These are phyloP conservation scores for Hura crepitans DNA, from an alignment of 441 rosid genomes.

Conservation along the genomic window DNA sequence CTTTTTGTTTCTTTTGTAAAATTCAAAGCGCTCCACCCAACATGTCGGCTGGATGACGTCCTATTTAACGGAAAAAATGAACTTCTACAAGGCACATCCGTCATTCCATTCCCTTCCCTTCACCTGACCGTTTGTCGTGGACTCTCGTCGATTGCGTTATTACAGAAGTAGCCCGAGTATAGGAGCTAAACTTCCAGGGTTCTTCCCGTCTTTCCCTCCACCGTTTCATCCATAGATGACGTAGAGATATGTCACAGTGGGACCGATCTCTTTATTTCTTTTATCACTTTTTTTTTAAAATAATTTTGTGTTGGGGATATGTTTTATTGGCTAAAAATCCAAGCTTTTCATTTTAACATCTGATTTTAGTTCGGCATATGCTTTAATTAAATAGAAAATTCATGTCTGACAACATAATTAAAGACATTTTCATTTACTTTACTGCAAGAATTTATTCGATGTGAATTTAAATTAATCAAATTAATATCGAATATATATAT, in stretches of 20 bases:
- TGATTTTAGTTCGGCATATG: too few relatives aligned
- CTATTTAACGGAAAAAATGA: background rate
- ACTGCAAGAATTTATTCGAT: too few relatives aligned
- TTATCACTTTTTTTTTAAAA: too few relatives aligned
- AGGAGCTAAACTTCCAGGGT: background rate
- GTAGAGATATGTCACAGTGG: too few relatives aligned
- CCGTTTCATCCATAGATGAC: background rate
- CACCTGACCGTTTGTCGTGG: background rate
- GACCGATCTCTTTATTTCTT: too few relatives aligned
- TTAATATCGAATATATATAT: too few relatives aligned
- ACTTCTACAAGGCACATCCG: background rate
- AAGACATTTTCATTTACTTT: too few relatives aligned
- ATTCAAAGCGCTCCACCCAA: background rate
- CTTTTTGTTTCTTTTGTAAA: too few relatives aligned
- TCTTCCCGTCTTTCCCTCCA: background rate
- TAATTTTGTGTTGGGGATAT: background rate
- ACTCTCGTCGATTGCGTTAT: background rate
- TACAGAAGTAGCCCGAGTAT: background rate
- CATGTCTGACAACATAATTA: too few relatives aligned
- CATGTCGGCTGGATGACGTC: background rate
- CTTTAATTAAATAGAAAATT: background rate
- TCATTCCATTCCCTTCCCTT: background rate
- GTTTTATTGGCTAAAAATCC: too few relatives aligned
- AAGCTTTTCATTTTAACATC: background rate
- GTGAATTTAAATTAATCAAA: too few relatives aligned